Base-by-base conservation (phyloP, 495 filamentous ascomycete species). In the Immersiella caudata region DNA sequence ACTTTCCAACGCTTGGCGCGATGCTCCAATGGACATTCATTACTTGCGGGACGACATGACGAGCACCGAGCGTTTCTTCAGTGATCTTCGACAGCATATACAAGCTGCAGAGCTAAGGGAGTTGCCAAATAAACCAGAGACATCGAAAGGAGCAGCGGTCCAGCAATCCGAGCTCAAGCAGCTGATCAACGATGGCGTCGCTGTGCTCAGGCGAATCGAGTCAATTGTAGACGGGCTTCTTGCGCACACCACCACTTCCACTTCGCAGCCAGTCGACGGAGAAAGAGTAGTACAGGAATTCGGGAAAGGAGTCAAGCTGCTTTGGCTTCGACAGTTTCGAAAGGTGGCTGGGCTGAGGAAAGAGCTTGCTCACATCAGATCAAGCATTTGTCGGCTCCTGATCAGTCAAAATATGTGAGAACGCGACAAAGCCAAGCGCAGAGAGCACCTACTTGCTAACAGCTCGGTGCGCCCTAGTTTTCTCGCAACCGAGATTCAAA, bases 21-120 rank as follows among this genome's bases (percentile, higher is more conserved):
- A 60, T 26, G 56, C 56, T 33, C 56, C 56, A 9, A 25, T 25
- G 1, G 56, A 60, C 27, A 9, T 60, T 2, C n/a, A 18, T 25
- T 2, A 27, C 6, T 22, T 60, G 6, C 56, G 56, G 1, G 56
- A 60, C 25, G 56, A 60, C 16, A 9, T 60, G 20, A 35, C 56
- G 12, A 9, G 27, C 56, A 60, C 56, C 12, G 56, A 60, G 56
- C 56, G 56, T 5, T 60, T 60, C 52, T 60, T 29, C 16, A 18
- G 24, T 33, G 56, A 60, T 4, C 33, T 60, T 24, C 52, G 8
- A n/a, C 3, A 22, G n/a, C 52, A 55, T 14, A 6, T 55, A 3
- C 16, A 52, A 12, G 21, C 49, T 2, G 16, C 12, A 3, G 18
- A 52, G 49, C 21, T 52, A 5, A 18, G 12, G 12, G 2, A 3